Base-by-base conservation (phyloP, 148 eudicot species). In the Fagopyrum tataricum region DNA sequence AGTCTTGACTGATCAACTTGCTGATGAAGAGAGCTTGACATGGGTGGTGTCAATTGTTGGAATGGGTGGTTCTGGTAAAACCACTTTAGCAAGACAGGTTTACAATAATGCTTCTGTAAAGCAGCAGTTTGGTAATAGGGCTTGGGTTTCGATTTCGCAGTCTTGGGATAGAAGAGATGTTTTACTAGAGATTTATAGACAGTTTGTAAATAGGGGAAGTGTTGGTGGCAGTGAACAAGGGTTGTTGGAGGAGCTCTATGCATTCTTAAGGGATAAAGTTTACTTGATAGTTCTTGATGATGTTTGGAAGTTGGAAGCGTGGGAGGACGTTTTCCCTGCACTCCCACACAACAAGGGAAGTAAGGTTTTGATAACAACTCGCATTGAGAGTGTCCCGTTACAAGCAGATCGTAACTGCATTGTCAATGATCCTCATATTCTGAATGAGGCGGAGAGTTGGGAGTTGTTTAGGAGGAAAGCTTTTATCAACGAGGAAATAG, bases 1-100 rank as follows among this genome's bases (percentile, higher is more conserved):
- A 51, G 7, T 8, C 6, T 72, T 72, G 21, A 59, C 49, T 47
- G 4, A 47, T 24, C 74, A 48, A 31, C 40, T 72, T 4, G 10
- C 48, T 72, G 58, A 48, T 72, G 74, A 7, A 9, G 53, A 46
- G 39, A 48, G 26, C 41, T 2, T 31, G 52, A 8, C 56, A 18
- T 47, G 74, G 58, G 67, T 75, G 55, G 18, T 77, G 5, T 74
- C 83, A 7, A 75, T 81, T 48, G 81, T 81, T 9, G 84, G 84
- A 17, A 75, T 67, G 76, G 84, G 84, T 24, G 83, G 80, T 7
- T 51, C 75, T 4, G 83, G 83, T 1, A 81, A 81, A 47, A 81
- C 83, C 11, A 81, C 84, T 4, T 53, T 81, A 0, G 84, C 81
- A 4, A 47, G 67, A 61, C 73, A 62, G 48, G 61, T 81, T 2